These are phyloP conservation scores for Kodamaea kakaduensis DNA, from an alignment of 805 yeast species.

Conservation along the genomic window DNA sequence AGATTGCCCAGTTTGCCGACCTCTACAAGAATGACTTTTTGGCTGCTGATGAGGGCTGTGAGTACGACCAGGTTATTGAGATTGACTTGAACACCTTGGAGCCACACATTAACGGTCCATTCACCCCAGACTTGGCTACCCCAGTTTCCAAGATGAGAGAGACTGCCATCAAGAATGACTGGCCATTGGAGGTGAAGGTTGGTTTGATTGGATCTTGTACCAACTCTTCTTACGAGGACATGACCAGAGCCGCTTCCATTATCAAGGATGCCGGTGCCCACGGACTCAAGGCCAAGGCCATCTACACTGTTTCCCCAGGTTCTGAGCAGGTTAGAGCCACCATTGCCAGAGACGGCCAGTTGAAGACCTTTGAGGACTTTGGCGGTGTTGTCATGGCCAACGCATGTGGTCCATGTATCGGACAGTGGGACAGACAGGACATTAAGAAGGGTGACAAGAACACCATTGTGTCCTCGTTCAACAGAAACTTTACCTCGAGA, in stretches of 20 bases:
- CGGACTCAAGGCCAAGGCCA: conserved; percentile 82
- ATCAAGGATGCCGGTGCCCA: conserved; percentile 81
- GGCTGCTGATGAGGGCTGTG: conserved; percentile 81
- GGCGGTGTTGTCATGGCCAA: conserved; percentile 94
- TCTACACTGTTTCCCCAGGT: conserved; percentile 95
- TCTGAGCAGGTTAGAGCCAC: conserved; percentile 98
- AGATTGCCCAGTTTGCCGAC: conserved; percentile 78
- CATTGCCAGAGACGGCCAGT: conserved; percentile 89
- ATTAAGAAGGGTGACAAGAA: conserved; percentile 91
- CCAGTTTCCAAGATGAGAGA: conserved; percentile 79
- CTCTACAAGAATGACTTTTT: conserved; percentile 58
- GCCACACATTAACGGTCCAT: conserved; percentile 97
- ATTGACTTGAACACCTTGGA: conserved; percentile 82
- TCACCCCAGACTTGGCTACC: conserved; percentile 96
- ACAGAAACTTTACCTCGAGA: conserved; percentile 97
- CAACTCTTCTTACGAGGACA: conserved; percentile 96
- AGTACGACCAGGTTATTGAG: conserved; percentile 90
- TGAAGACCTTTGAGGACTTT: conserved; percentile 71
- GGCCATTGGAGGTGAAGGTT: conserved; percentile 86
- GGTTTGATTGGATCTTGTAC: conserved; percentile 98
- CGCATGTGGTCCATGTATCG: conserved; percentile 99
- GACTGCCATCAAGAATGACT: conserved; percentile 65
- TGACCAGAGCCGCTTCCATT: conserved; percentile 92
- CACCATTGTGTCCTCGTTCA: conserved; percentile 95
- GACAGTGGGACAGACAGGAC: conserved; percentile 97